Evolutionary conservation across 441 rosid genomes (phyloP).

Genomic region (Hypseocharis bilobata): DNA sequence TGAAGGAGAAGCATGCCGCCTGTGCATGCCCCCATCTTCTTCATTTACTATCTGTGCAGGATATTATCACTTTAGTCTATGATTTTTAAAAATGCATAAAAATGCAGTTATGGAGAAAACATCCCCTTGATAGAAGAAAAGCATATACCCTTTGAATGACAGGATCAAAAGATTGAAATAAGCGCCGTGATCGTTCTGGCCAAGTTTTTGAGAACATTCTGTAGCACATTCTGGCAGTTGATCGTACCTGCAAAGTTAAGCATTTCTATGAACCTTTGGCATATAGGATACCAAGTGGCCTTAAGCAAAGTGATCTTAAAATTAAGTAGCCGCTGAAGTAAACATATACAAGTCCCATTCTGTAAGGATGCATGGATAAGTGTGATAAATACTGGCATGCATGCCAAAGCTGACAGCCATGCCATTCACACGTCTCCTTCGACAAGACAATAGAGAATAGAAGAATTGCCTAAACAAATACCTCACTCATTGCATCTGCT

Average conservation of each 20-base stretch:
- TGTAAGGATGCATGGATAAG: neutral
- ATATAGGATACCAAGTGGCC: neutral
- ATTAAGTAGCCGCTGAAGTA: neutral
- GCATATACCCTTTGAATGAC: constrained; percentile 81
- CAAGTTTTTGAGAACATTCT: constrained; percentile 93
- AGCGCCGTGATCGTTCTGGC: constrained; percentile 92
- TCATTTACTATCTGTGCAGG: constrained; percentile 69
- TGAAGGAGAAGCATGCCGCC: constrained; percentile 94
- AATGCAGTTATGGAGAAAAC: constrained; percentile 7
- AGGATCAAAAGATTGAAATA: constrained; percentile 83
- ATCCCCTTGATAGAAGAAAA: constrained; percentile 4
- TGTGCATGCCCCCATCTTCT: constrained; percentile 91
- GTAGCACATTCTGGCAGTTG: constrained; percentile 98
- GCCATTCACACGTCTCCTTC: neutral
- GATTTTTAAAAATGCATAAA: too few relatives aligned
- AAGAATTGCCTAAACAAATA: constrained; percentile 26
- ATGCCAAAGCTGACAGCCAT: neutral
- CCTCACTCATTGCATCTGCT: constrained; percentile 99
- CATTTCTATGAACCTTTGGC: constrained; percentile 5
- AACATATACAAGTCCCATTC: neutral
- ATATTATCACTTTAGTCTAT: constrained; percentile 13
- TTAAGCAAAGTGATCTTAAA: neutral
- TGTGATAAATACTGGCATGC: neutral
- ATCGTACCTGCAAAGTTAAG: constrained; percentile 59
- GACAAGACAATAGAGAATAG: neutral